Evolutionary conservation across 2,329 filamentous ascomycete genomes (phyloP), one percentile per base, ranked within the genome.

Genomic region (Escovopsis weberi): DNA sequence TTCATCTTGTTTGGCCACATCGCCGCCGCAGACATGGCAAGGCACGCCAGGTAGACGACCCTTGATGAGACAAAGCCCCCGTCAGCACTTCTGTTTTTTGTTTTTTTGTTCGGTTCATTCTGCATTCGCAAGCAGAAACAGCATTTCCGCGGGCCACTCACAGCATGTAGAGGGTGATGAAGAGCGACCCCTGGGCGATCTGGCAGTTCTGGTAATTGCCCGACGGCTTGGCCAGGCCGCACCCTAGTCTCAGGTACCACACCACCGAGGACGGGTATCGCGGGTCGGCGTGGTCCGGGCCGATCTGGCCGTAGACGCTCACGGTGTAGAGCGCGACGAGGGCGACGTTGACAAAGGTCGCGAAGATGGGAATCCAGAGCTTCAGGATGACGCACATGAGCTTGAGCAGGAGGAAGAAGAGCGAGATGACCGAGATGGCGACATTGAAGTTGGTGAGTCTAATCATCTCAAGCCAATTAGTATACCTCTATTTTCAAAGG

Each of bases 401-500:
- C 66, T 86, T 87, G 58, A 71, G 67, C 37, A 88, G 70, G 47
- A 85, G 72, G 57, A 86, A 69, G 66, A 89, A 89, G 58, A 84
- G 80, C 45, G 77, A 79, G 42, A 86, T 67, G 50, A 89, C 73
- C 33, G 82, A 81, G 51, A 87, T 80, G 55, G 80, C 80, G 51
- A 87, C 75, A 55, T 88, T 86, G 64, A 75, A 85, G 51, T 80
- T 69, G 39, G 83, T 86, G 48, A 85, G 67, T 43, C 83, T 88
- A 39, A 32, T 36, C 12, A 36, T 26, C 26, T 47, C 32, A 23
- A 26, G 12, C 10, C 10, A 10, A 4, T 28, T 18, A 40, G 37
- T 45, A 38, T 36, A n/a, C 18, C n/a, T n/a, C n/a, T n/a, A n/a
- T n/a, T n/a, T n/a, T n/a, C n/a, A n/a, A n/a, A n/a, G n/a, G n/a